These are phyloP conservation scores for Raphanus raphanistrum DNA, from an alignment of 345 rosid genomes.

Conservation along the genomic window DNA sequence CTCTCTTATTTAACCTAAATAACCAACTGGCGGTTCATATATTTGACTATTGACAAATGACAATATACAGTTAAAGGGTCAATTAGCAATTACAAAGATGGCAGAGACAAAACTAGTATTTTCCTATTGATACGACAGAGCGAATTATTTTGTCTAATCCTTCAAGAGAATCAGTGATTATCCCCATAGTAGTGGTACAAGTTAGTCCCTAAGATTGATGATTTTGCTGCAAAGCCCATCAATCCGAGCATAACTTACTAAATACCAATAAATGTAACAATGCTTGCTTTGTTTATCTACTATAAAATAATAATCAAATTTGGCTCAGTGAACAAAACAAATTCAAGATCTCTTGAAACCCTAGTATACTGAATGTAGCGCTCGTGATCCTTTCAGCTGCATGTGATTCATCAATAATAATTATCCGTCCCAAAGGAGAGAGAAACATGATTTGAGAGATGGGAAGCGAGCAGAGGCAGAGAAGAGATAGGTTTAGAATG, in stretches of 20 bases:
- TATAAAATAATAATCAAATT: conserved; percentile 7
- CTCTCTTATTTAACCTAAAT: background rate
- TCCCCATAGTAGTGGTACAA: background rate
- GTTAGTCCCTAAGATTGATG: background rate
- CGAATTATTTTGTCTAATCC: background rate
- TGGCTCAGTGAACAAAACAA: conserved; percentile 15
- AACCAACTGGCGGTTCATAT: background rate
- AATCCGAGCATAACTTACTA: conserved; percentile 1
- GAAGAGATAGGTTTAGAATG: conserved; percentile 42
- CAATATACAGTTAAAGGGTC: background rate
- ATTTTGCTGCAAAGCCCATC: background rate
- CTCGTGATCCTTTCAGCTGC: conserved; percentile 37
- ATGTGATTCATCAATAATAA: conserved; percentile 34
- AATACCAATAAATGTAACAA: background rate
- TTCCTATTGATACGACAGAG: conserved; percentile 14
- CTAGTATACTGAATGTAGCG: conserved; percentile 14
- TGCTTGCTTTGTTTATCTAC: conserved; percentile 5
- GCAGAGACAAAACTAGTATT: background rate
- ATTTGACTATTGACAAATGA: background rate
- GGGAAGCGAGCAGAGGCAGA: conserved; percentile 27
- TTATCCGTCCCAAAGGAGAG: conserved; percentile 10
- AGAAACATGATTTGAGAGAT: conserved; percentile 36
- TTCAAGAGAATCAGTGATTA: background rate
- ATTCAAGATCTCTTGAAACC: conserved; percentile 24
- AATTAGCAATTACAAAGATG: no score